Conservation (phyloP, 2,329 filamentous ascomycete genomes). For the Fusarium robinianum region DNA sequence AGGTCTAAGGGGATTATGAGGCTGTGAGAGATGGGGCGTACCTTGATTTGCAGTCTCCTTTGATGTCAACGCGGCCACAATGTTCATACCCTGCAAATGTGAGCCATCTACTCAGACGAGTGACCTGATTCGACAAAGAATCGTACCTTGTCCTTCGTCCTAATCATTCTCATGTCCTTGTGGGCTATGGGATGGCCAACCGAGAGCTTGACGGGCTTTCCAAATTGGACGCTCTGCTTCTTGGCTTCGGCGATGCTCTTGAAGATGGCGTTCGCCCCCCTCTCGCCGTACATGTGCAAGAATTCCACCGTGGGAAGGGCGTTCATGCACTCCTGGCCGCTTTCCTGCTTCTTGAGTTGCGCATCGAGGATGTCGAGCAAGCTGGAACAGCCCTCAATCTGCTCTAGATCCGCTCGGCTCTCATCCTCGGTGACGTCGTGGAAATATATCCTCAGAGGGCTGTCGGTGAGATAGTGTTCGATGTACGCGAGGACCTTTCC, state of each 20-base stretch:
- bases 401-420: conserved; percentile 51
- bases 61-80: conserved; percentile 50
- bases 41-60: conserved; percentile 45
- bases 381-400: conserved; percentile 50
- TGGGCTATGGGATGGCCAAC: conserved; percentile 51
- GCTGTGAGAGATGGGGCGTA: conserved; percentile 32
- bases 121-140: conserved; percentile 24
- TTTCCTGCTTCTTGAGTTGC: conserved; percentile 53
- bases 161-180: conserved; percentile 63
- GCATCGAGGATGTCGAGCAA: conserved; percentile 55
- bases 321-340: conserved; percentile 52
- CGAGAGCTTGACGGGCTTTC: conserved; percentile 54
- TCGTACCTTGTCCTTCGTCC: conserved; percentile 41
- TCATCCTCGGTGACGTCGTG: conserved; percentile 55
- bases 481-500: conserved; percentile 78
- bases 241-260: conserved; percentile 71
- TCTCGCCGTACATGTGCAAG: conserved; percentile 61
- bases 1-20: too few relatives aligned
- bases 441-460: conserved; percentile 67
- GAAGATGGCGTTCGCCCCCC: conserved; percentile 66
- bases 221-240: conserved; percentile 69
- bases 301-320: conserved; percentile 66
- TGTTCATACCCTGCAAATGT: conserved; percentile 35
- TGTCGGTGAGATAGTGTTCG: conserved; percentile 67
- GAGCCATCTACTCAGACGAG: neutral